Conservation (phyloP, 768 basidiomycete species). For the Suillus bovinus region DNA sequence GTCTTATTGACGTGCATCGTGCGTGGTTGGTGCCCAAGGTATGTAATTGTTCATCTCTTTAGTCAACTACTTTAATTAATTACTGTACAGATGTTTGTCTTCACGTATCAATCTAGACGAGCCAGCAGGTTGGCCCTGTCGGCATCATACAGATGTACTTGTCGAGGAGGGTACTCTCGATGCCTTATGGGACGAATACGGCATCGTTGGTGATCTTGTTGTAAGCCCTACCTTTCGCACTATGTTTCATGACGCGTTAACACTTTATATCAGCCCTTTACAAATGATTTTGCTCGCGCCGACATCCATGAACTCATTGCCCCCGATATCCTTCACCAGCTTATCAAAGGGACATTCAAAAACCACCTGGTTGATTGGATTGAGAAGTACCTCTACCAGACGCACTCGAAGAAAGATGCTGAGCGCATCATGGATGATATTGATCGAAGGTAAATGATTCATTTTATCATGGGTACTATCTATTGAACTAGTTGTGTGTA, state of each 20-base stretch:
- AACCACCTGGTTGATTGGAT: too few relatives aligned
- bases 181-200: slow-evolving; percentile 36
- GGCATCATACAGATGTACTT: slow-evolving; percentile 22
- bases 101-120: slow-evolving; percentile 25
- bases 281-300: slow-evolving; percentile 13
- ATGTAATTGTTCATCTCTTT: slow-evolving; percentile 9
- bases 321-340: slow-evolving; percentile 41
- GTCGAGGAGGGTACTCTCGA: slow-evolving; percentile 11
- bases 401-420: too few relatives aligned
- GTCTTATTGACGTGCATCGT: slow-evolving; percentile 33
- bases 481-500: too few relatives aligned
- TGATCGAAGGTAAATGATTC: too few relatives aligned
- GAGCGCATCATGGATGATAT: too few relatives aligned
- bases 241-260: not conserved
- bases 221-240: not conserved
- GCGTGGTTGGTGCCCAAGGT: slow-evolving; percentile 39
- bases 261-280: slow-evolving; percentile 8
- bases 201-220: slow-evolving; percentile 29
- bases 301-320: slow-evolving; percentile 36
- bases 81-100: slow-evolving; percentile 24
- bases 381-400: too few relatives aligned
- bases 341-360: too few relatives aligned
- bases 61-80: slow-evolving; percentile 25
- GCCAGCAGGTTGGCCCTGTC: slow-evolving; percentile 10
- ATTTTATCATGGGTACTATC: too few relatives aligned